A percentile compares a stretch with the other conserved stretches of the same genome.
These are phyloP conservation scores for Gremmenia infestans DNA, from an alignment of 2,329 filamentous ascomycete species.

Conservation along the genomic window DNA sequence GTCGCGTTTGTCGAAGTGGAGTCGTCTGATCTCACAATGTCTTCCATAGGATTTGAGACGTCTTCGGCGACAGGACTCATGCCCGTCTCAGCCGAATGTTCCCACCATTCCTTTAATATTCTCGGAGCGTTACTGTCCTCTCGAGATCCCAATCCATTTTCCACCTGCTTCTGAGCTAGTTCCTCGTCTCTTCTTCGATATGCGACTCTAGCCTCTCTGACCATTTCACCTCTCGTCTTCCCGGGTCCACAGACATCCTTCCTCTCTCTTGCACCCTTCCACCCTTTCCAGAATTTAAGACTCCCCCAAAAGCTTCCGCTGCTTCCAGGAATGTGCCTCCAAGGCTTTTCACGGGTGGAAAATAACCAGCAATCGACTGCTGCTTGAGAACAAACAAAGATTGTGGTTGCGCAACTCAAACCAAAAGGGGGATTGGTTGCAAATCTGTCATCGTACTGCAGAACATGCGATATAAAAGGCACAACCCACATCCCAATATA, in stretches of 20 bases:
- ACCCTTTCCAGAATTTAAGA: constrained; percentile 31
- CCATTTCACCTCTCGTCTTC: constrained; percentile 48
- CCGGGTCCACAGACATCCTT: constrained; percentile 36
- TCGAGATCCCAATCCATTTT: constrained; percentile 3
- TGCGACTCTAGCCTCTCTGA: constrained; percentile 45
- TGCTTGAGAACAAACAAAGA: constrained; percentile 61
- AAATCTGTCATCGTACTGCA: constrained; percentile 51
- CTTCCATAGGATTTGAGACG: constrained; percentile 16
- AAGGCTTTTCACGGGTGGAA: constrained; percentile 64
- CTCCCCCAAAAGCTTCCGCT: constrained; percentile 35
- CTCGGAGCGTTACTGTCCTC: constrained; percentile 1
- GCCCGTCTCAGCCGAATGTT: constrained; percentile 10
- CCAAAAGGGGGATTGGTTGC: constrained; percentile 49
- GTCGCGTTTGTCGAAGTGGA: neutral
- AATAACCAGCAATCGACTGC: constrained; percentile 66
- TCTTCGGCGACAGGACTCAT: constrained; percentile 27
- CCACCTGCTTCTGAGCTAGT: constrained; percentile 32
- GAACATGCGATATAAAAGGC: constrained; percentile 61
- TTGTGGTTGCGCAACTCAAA: constrained; percentile 49
- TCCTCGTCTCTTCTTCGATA: constrained; percentile 46
- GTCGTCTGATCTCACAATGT: neutral
- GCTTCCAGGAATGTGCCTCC: constrained; percentile 49
- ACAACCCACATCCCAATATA: constrained; percentile 70
- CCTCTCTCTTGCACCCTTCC: constrained; percentile 20
- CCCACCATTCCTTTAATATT: constrained; percentile 34